A percentile compares a stretch with the other conserved stretches of the same genome.
These are phyloP conservation scores for Lecanosticta acicola DNA, from an alignment of 2,329 filamentous ascomycete genomes.

Conservation along the genomic window DNA sequence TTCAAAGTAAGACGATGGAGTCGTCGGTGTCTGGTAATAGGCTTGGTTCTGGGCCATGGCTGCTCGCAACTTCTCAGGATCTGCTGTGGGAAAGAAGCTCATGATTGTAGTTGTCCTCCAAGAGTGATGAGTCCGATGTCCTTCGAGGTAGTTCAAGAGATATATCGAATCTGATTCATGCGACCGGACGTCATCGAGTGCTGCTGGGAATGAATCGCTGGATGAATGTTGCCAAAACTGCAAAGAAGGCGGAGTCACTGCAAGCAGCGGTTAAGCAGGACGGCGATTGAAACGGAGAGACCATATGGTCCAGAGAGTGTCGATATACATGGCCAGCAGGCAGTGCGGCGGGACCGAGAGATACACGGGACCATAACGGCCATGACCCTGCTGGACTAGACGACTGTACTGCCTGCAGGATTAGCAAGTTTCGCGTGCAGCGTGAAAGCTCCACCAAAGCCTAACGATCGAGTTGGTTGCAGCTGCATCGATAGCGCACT, in stretches of 20 bases:
- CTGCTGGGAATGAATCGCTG: constrained; percentile 1
- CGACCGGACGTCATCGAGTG: constrained; percentile 8
- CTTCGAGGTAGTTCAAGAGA: constrained; percentile 1
- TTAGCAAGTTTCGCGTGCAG: constrained; percentile 18
- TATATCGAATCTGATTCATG: constrained; percentile 8
- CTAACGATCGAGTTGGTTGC: constrained; percentile 11
- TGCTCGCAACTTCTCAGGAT: constrained; percentile 7
- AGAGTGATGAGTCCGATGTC: constrained; percentile 1
- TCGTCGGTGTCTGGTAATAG: constrained; percentile 5
- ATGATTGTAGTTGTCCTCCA: constrained; percentile 5
- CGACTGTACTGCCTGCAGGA: neutral
- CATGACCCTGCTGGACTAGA: constrained; percentile 3
- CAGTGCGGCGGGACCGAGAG: constrained; percentile 16
- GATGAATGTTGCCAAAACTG: constrained; percentile 14
- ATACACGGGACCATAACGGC: constrained; percentile 5
- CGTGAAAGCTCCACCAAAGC: constrained; percentile 17
- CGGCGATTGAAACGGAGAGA: constrained; percentile 10
- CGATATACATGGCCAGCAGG: constrained; percentile 6
- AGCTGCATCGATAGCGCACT: constrained; percentile 19
- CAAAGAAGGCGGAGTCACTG: constrained; percentile 15
- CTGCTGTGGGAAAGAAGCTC: constrained; percentile 16
- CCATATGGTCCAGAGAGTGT: constrained; percentile 11
- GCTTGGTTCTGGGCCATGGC: constrained; percentile 13
- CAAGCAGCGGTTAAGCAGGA: constrained; percentile 14
- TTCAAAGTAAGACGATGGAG: neutral